Conservation (phyloP, 2,329 filamentous ascomycete genomes). For the Coniochaeta ligniaria region DNA sequence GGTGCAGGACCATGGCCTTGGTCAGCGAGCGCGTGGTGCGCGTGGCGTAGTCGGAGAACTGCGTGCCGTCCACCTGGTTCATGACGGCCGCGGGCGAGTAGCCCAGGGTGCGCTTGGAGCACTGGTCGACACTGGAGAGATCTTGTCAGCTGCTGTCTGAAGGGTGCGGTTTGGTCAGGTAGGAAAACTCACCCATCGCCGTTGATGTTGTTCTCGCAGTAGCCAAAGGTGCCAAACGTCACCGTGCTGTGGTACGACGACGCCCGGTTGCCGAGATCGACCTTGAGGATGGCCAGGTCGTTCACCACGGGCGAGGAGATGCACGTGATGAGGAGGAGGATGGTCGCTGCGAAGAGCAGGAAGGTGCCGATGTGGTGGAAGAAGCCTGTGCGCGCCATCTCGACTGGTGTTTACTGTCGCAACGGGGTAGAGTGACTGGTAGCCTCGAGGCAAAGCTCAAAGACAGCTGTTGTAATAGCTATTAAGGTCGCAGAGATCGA, state of each 20-base stretch:
- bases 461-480: neutral
- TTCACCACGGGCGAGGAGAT: constrained; percentile 54
- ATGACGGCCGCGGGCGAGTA: constrained; percentile 47
- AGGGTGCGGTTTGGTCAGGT: too few relatives aligned
- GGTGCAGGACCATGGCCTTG: constrained; percentile 55
- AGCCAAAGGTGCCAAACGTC: constrained; percentile 55
- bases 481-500: neutral
- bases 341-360: constrained; percentile 45
- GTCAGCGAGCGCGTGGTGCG: constrained; percentile 43
- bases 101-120: constrained; percentile 41
- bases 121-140: constrained; percentile 31
- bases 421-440: neutral
- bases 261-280: constrained; percentile 34
- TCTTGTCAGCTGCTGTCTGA: constrained; percentile 1
- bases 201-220: constrained; percentile 31
- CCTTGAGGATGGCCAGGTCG: constrained; percentile 43
- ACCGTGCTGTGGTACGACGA: constrained; percentile 25
- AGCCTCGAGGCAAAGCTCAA: neutral
- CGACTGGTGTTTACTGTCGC: neutral
- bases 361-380: constrained; percentile 52
- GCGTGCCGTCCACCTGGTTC: constrained; percentile 23
- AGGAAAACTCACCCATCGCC: constrained; percentile 10
- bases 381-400: constrained; percentile 40
- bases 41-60: constrained; percentile 33
- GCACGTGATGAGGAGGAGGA: constrained; percentile 50